Evolutionary conservation across 257 asterid genomes (phyloP).

Genomic region (Nicotiana obtusifolia): DNA sequence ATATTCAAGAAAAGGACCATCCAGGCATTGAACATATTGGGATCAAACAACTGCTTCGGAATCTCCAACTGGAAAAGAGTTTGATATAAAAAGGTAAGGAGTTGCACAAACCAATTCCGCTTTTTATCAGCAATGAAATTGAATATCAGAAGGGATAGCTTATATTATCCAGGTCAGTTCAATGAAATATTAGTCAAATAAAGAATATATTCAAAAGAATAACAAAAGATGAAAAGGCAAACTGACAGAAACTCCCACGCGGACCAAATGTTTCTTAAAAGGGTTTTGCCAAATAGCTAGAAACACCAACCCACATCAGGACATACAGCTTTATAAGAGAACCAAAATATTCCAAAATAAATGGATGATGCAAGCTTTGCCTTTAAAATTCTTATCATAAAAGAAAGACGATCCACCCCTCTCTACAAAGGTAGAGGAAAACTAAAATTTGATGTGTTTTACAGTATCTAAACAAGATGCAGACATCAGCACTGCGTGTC

Average conservation of each 20-base stretch:
- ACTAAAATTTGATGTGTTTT: no score
- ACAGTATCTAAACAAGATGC: background rate
- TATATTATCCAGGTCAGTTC: background rate
- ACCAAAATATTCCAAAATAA: background rate
- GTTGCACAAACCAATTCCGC: background rate
- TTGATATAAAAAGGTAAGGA: background rate
- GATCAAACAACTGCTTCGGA: slow-evolving; percentile 86
- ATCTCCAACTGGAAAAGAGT: slow-evolving; percentile 70
- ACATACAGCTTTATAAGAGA: background rate
- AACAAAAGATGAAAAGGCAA: background rate
- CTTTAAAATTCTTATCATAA: background rate
- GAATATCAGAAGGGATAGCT: background rate
- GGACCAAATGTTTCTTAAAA: background rate
- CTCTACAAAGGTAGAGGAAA: background rate
- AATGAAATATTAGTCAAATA: background rate
- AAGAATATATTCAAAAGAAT: slow-evolving; percentile 2
- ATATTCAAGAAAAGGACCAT: slow-evolving; percentile 84
- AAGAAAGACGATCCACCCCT: background rate
- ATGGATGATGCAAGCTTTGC: background rate
- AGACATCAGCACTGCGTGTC: background rate
- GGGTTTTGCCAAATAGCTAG: background rate
- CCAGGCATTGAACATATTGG: slow-evolving; percentile 90
- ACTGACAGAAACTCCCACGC: background rate
- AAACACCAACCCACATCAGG: background rate
- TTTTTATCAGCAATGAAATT: background rate